Base-by-base conservation (phyloP, 1,284 basidiomycete species). In the Ganoderma lingzhi region DNA sequence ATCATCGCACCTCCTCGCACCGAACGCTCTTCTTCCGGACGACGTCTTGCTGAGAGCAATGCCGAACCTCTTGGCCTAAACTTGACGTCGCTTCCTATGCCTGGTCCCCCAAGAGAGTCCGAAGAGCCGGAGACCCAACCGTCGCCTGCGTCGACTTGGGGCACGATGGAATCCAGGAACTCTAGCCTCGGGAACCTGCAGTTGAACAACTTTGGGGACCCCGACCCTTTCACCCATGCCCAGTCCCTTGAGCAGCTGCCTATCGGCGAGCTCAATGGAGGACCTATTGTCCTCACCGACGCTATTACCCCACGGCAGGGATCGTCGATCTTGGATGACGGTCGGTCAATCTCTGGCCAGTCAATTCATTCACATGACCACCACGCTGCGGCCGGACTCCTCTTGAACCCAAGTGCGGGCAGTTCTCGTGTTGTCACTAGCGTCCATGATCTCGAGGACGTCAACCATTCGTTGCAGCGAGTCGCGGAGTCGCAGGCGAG, bases 101-200 rank as follows among this genome's bases (percentile, higher is more conserved):
- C 66, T 2, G 63, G 56, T 39, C 69, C 64, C 23, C 62, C 67
- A 9, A 23, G 53, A 6, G 9, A 42, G 53, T 39, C 61, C 39
- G 58, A 62, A 19, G 48, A 55, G 10, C 68, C 64, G 0, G 66
- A 64, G 6, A n/a, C 66, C 3, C 44, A 73, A 32, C 72, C 72
- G 8, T 76, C 76, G 35, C 74, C 76, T 2, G 76, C 74, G 0
- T 65, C 72, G 1, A 72, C 76, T 2, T 76, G 76, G 76, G 76
- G 74, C 12, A 71, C 73, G 1, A 58, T 64, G 19, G 63, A 59
- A 6, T 72, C 72, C 28, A 65, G 68, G 45, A 69, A 70, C 58
- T 71, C 73, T 2, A 76, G 74, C 48, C 65, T 76, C n/a, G 68
- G 60, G 15, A 67, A 70, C 23, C 70, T 73, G 23, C 48, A 58